Percentiles rank a stretch among this genome's conserved stretches.
Evolutionary conservation across 352 stramenopile species (phyloP).

Genomic region (Phytophthora sansomeana): DNA sequence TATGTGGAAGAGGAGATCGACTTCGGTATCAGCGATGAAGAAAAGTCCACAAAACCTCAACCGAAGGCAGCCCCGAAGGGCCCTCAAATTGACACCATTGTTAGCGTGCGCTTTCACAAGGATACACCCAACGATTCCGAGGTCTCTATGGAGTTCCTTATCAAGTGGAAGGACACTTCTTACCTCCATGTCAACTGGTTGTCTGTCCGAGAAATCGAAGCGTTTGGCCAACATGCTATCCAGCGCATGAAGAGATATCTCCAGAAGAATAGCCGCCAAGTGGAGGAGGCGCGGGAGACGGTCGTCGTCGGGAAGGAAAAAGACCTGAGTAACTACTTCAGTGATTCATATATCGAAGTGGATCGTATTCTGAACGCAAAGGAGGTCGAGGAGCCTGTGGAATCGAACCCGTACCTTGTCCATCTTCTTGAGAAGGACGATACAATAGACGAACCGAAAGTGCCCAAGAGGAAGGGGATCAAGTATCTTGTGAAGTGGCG

Average conservation of each 20-base stretch:
- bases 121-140: constrained; percentile 50
- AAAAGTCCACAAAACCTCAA: constrained; percentile 50
- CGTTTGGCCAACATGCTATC: constrained; percentile 81
- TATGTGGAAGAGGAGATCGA: constrained; percentile 87
- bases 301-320: constrained; percentile 79
- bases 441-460: constrained; percentile 48
- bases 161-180: constrained; percentile 99
- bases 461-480: constrained; percentile 80
- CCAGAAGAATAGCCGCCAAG: constrained; percentile 87
- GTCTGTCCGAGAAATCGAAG: constrained; percentile 93
- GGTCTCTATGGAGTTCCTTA: constrained; percentile 95
- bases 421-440: constrained; percentile 48
- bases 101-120: constrained; percentile 89
- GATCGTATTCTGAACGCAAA: constrained; percentile 83
- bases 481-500: constrained; percentile 94
- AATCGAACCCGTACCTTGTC: constrained; percentile 73
- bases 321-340: constrained; percentile 87
- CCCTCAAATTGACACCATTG: constrained; percentile 94
- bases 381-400: constrained; percentile 77
- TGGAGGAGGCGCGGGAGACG: constrained; percentile 80
- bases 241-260: constrained; percentile 88
- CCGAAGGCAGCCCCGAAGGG: constrained; percentile 59
- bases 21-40: constrained; percentile 80
- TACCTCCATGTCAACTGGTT: constrained; percentile 99
- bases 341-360: constrained; percentile 84